These are phyloP conservation scores for Heliosperma pusillum DNA, from an alignment of 148 eudicot species.

Conservation along the genomic window DNA sequence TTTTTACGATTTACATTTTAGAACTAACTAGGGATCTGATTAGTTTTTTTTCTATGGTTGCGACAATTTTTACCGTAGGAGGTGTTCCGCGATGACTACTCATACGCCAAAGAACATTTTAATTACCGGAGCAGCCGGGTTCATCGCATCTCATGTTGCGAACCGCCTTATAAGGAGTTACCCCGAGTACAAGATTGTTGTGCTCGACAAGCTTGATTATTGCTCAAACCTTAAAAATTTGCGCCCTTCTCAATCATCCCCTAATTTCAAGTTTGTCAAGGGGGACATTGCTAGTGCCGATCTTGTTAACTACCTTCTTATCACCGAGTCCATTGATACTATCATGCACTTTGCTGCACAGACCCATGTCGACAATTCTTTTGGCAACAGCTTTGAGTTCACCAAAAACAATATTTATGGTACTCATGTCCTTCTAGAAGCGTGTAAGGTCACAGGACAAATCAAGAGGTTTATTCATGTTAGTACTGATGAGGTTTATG, in stretches of 20 bases:
- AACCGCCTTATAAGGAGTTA: conserved; percentile 58
- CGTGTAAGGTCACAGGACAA: conserved; percentile 69
- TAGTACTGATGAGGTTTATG: conserved; percentile 87
- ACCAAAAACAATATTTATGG: conserved; percentile 76
- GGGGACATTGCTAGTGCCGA: conserved; percentile 78
- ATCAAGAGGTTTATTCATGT: conserved; percentile 78
- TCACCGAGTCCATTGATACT: conserved; percentile 66
- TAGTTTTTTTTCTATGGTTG: conserved; percentile 14
- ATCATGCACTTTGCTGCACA: conserved; percentile 90
- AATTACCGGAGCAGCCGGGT: conserved; percentile 84
- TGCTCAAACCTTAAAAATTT: conserved; percentile 68
- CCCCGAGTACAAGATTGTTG: conserved; percentile 66
- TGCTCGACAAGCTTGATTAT: conserved; percentile 79
- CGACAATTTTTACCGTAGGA: conserved; percentile 16
- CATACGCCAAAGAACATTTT: conserved; percentile 73
- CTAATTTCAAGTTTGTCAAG: conserved; percentile 70
- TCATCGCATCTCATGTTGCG: conserved; percentile 79
- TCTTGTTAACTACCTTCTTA: conserved; percentile 57
- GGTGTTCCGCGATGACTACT: conserved; percentile 35
- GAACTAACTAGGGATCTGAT: conserved; percentile 16
- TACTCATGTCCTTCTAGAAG: conserved; percentile 76
- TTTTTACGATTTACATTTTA: no score
- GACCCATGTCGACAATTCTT: conserved; percentile 80
- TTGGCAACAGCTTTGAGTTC: conserved; percentile 82
- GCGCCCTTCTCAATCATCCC: conserved; percentile 51